These are phyloP conservation scores for Beta corolliflora DNA, from an alignment of 179 eudicot genomes.

Conservation along the genomic window DNA sequence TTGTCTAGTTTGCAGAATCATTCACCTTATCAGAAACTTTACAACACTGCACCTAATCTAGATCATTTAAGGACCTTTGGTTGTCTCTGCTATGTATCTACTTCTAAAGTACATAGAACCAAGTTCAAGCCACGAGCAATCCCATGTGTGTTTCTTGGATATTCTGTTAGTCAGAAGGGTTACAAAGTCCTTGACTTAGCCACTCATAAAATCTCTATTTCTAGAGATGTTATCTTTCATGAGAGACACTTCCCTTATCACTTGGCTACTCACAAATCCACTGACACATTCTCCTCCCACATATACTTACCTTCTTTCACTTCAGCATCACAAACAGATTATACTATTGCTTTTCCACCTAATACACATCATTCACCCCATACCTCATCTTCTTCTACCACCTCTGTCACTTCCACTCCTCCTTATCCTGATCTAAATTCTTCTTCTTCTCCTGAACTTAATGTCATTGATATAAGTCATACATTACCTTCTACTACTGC, in stretches of 20 bases:
- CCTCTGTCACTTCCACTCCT: no score
- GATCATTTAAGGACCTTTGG: not conserved
- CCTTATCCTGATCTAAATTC: no score
- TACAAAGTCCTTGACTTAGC: not conserved
- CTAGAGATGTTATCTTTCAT: not conserved
- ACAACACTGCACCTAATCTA: not conserved
- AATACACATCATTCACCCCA: no score
- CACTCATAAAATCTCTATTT: not conserved
- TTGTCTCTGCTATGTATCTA: not conserved
- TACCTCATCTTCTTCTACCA: no score
- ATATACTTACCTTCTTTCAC: no score
- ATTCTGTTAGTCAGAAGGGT: not conserved
- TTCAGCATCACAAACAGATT: no score
- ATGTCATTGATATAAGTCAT: no score
- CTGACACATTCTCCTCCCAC: no score
- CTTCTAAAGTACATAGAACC: not conserved
- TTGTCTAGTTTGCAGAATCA: fast-evolving
- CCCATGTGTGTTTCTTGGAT: not conserved
- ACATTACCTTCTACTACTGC: no score
- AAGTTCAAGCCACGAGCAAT: not conserved
- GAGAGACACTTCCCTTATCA: not conserved
- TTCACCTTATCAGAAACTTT: not conserved
- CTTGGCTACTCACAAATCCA: no score
- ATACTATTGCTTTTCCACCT: no score
- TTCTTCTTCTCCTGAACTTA: no score